phyloP scores from a whole-genome alignment of 768 basidiomycete species.

The Termitomyces sp. region DNA sequence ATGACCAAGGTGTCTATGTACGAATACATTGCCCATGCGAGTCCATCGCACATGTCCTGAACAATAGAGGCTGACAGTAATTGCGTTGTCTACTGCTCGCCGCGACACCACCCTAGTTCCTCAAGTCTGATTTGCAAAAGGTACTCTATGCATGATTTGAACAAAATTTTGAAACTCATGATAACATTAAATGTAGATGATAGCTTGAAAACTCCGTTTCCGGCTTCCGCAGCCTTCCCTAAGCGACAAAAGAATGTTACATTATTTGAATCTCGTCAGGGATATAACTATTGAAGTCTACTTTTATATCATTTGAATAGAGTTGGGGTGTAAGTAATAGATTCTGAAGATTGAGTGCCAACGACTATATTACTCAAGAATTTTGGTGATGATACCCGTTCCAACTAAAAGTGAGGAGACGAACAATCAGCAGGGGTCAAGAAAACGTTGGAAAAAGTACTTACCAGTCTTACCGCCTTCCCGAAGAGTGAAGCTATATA shows the following conservation, averaged over 20 bases:
- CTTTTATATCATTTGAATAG: constrained; percentile 13
- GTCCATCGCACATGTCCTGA: too few relatives aligned
- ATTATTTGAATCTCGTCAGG: constrained; percentile 5
- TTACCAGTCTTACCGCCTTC: constrained; percentile 93
- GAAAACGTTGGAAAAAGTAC: not conserved
- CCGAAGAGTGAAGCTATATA: constrained; percentile 73
- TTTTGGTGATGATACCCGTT: constrained; percentile 90
- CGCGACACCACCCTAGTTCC: too few relatives aligned
- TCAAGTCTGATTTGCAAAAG: too few relatives aligned
- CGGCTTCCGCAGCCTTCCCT: not conserved
- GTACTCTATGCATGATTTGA: too few relatives aligned
- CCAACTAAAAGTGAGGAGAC: constrained; percentile 51
- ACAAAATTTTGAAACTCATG: too few relatives aligned
- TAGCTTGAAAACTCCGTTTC: not conserved
- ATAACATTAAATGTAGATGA: not conserved
- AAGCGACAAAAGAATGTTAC: not conserved
- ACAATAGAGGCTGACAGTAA: too few relatives aligned
- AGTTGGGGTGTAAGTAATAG: constrained; percentile 10
- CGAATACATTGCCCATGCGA: too few relatives aligned
- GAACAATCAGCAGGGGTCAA: not conserved
- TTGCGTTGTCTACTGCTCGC: too few relatives aligned
- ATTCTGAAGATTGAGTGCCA: not conserved
- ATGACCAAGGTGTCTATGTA: too few relatives aligned
- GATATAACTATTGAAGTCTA: constrained; percentile 5
- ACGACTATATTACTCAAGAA: constrained; percentile 36